Evolutionary conservation across 331 rosid genomes (phyloP).

Genomic region (Saraca asoca): DNA sequence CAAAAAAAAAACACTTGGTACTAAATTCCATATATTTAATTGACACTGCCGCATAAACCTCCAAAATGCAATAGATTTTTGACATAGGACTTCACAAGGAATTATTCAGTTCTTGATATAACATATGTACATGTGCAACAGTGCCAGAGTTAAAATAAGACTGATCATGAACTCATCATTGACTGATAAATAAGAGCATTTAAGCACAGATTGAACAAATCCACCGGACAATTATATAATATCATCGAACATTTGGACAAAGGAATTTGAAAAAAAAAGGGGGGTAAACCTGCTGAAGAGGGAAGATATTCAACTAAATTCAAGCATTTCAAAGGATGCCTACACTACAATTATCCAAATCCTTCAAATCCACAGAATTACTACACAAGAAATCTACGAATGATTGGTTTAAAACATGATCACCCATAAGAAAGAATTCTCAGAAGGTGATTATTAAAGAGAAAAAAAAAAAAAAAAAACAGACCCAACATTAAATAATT

Average conservation of each 20-base stretch:
- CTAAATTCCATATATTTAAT: background rate
- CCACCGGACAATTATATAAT: too few species aligned
- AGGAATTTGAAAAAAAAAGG: background rate
- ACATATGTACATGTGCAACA: background rate
- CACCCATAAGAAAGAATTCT: background rate
- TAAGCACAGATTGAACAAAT: slow-evolving; percentile 7
- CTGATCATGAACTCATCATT: background rate
- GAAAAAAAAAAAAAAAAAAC: background rate
- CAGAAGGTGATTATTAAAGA: slow-evolving; percentile 1
- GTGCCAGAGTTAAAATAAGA: slow-evolving; percentile 2
- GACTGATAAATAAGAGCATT: background rate
- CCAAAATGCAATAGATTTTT: background rate
- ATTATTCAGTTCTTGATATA: background rate
- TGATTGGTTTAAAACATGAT: slow-evolving; percentile 9
- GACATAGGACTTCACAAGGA: background rate
- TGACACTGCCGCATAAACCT: background rate
- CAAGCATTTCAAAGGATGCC: too few species aligned
- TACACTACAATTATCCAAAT: background rate
- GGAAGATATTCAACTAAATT: too few species aligned
- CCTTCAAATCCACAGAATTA: background rate
- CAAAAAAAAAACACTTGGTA: slow-evolving; percentile 11
- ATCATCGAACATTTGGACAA: too few species aligned
- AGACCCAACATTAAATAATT: background rate
- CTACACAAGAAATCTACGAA: background rate
- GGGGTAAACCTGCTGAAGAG: too few species aligned